Evolutionary conservation across 352 stramenopile species (phyloP), one percentile per base, ranked within the genome.

Genomic region (Pythium phragmiticola): DNA sequence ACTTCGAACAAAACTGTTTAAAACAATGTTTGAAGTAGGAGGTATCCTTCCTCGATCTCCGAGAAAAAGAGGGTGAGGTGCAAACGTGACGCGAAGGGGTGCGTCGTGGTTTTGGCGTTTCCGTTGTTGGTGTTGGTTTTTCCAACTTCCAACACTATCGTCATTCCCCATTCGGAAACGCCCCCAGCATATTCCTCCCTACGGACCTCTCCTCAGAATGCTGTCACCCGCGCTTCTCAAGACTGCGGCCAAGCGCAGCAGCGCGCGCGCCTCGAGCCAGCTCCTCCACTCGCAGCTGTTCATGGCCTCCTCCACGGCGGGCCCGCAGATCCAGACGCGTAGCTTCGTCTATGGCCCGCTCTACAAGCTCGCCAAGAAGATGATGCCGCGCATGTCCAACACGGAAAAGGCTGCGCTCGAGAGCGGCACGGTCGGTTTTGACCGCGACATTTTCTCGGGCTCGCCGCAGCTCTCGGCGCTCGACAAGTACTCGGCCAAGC

Each of bases 381-480:
- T 98, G 72, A 98, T 98, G 92, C 95, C 95, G 59, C 82, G 91
- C 60, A 98, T 98, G 81, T 97, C 86, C 14, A 88, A 97, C 73
- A 98, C 95, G 34, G 95, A 98, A 71, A 96, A 98, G 74, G 95
- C 96, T 58, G 95, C 95, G 52, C 78, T 98, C 36, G 94, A 97
- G 52, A 97, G 90, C 77, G 95, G 95, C 57, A 98, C 95, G 7
- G 96, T 98, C 65, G 95, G 94, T 53, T 99, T 99, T 73, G 97
- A 99, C 73, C 89, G 95, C 57, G 96, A 99, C 62, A 98, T 99
- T 63, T 99, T 99, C 77, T 92, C 86, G 37, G 97, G 97, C 49
- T 92, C 80, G 43, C 96, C 97, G 12, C 89, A 82, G 36, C 81
- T 99, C 33, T 75, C 95, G 74, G 75, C 95, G 51, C 87, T 99